Conservation (phyloP, 2,329 filamentous ascomycete species). For the Trichoderma asperellum region DNA sequence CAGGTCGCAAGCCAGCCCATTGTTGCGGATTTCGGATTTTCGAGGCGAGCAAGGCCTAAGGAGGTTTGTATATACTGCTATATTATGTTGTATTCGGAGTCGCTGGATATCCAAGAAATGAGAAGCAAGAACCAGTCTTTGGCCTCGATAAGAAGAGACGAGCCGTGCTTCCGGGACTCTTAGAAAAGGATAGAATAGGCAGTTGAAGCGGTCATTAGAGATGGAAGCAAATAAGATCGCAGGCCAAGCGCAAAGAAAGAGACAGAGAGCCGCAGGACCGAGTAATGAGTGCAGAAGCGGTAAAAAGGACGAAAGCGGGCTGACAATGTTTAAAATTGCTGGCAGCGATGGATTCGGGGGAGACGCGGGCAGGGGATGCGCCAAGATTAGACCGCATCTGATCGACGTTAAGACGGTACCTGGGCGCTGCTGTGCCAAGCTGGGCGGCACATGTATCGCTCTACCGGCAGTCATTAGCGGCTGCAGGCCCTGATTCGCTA, state of each 20-base stretch:
- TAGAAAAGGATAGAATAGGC: neutral
- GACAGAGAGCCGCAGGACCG: neutral
- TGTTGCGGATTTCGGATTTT: constrained; percentile 30
- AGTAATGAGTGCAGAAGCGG: constrained; percentile 11
- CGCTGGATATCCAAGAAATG: constrained; percentile 21
- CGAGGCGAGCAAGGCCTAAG: neutral
- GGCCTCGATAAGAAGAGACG: neutral
- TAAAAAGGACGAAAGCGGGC: constrained; percentile 19
- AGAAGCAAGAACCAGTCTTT: neutral
- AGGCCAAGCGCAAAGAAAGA: constrained; percentile 1
- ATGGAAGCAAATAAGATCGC: neutral
- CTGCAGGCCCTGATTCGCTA: constrained; percentile 10
- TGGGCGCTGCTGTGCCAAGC: neutral
- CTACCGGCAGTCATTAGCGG: constrained; percentile 4
- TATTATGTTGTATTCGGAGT: constrained; percentile 4
- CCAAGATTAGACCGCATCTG: constrained; percentile 3
- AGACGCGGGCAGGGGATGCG: constrained; percentile 14
- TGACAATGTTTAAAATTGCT: constrained; percentile 24
- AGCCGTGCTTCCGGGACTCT: neutral
- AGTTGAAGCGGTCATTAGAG: constrained; percentile 6
- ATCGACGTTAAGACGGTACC: constrained; percentile 18
- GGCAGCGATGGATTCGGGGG: constrained; percentile 18
- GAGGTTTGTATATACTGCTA: neutral
- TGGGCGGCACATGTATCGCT: neutral
- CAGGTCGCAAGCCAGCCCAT: constrained; percentile 52